A percentile compares a stretch with the other conserved stretches of the same genome.
These are phyloP conservation scores for Pseudopyricularia cyperi DNA, from an alignment of 2,329 filamentous ascomycete genomes.

Conservation along the genomic window DNA sequence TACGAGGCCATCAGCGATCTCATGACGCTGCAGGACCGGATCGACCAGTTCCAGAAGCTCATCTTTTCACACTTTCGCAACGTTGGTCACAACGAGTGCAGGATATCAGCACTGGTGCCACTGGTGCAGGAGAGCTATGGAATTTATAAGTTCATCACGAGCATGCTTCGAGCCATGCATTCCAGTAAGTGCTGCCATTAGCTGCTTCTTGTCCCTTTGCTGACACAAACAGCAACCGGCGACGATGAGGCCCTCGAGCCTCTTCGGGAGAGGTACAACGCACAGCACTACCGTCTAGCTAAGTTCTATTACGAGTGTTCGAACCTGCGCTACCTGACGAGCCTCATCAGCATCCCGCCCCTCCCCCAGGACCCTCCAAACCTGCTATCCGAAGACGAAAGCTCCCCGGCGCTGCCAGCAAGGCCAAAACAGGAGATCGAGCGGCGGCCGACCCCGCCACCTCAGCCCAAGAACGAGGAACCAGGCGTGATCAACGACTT, in stretches of 20 bases:
- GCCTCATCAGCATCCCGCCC: conserved; percentile 90
- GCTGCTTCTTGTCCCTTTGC: background rate
- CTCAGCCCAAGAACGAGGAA: conserved; percentile 57
- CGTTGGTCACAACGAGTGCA: conserved; percentile 88
- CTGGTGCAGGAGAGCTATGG: conserved; percentile 96
- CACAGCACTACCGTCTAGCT: conserved; percentile 89
- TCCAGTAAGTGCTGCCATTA: conserved; percentile 48
- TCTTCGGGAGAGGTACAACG: conserved; percentile 77
- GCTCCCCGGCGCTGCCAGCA: conserved; percentile 68
- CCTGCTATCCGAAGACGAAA: conserved; percentile 72
- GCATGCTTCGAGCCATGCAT: conserved; percentile 98
- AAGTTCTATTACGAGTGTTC: conserved; percentile 99
- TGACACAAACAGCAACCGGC: conserved; percentile 53
- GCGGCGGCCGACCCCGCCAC: conserved; percentile 55
- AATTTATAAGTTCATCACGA: conserved; percentile 99
- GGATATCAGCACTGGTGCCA: conserved; percentile 85
- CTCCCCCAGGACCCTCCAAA: conserved; percentile 89
- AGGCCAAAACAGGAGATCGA: conserved; percentile 66
- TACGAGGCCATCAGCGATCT: conserved; percentile 94
- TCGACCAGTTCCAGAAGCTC: conserved; percentile 95
- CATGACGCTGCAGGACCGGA: conserved; percentile 95
- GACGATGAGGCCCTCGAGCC: conserved; percentile 88
- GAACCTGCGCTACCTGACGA: conserved; percentile 91
- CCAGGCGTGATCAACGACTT: conserved; percentile 95
- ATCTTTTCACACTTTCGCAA: conserved; percentile 94